Evolutionary conservation across 257 asterid genomes (phyloP).

Genomic region (Lycium barbarum): DNA sequence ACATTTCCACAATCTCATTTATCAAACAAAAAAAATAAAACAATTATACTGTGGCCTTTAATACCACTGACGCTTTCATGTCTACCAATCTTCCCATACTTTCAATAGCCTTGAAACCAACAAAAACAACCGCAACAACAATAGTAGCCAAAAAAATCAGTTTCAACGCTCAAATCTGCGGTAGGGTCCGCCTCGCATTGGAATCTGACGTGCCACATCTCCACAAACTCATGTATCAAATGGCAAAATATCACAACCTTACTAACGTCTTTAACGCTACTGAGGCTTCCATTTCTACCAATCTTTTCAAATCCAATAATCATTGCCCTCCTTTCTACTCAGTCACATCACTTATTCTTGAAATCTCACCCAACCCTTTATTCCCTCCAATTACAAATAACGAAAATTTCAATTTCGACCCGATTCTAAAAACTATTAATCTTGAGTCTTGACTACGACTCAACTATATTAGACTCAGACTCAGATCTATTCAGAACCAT

Average conservation of each 20-base stretch:
- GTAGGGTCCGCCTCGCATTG: slow-evolving; percentile 63
- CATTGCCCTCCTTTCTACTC: slow-evolving; percentile 62
- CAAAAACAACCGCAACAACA: no score
- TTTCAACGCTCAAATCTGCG: slow-evolving; percentile 35
- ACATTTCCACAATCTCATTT: no score
- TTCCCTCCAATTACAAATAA: slow-evolving; percentile 3
- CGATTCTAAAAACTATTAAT: neutral
- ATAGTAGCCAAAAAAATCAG: no score
- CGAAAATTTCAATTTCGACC: slow-evolving; percentile 15
- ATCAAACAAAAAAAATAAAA: no score
- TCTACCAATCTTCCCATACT: no score
- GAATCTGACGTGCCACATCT: slow-evolving; percentile 60
- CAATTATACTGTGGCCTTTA: no score
- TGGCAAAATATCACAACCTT: slow-evolving; percentile 65
- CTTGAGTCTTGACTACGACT: neutral
- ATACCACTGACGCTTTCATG: no score
- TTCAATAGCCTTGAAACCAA: no score
- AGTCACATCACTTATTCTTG: slow-evolving; percentile 59
- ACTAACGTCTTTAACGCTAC: slow-evolving; percentile 61
- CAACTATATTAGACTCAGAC: slow-evolving; percentile 24
- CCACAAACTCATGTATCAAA: slow-evolving; percentile 72
- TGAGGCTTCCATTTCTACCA: slow-evolving; percentile 50
- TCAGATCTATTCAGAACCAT: neutral
- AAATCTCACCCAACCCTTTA: slow-evolving; percentile 51
- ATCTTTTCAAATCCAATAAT: slow-evolving; percentile 56